phyloP scores from a whole-genome alignment of 176 grass and related monocot genomes.

The Oryza brachyantha region DNA sequence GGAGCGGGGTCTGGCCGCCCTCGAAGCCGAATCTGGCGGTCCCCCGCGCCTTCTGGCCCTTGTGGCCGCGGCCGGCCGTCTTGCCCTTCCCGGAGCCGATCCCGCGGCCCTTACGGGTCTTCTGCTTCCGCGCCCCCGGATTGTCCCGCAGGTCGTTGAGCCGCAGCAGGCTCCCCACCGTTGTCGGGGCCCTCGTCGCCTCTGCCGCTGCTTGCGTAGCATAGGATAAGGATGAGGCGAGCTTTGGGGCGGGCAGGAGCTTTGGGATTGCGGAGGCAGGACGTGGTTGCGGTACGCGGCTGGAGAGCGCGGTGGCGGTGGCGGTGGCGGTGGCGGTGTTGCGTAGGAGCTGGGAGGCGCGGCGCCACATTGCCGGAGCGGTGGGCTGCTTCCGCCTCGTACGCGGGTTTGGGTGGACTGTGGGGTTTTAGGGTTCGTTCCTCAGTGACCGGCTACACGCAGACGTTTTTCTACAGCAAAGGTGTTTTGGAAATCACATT shows the following conservation, averaged over 20 bases:
- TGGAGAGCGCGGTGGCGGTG: neutral
- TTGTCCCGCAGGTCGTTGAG: slow-evolving; percentile 87
- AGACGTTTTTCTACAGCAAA: too few relatives aligned
- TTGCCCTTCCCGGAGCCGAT: slow-evolving; percentile 97
- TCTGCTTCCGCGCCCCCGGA: slow-evolving; percentile 67
- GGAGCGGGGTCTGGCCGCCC: slow-evolving; percentile 83
- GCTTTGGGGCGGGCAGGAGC: neutral
- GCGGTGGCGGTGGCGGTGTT: slow-evolving; percentile 20
- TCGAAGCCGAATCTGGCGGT: slow-evolving; percentile 87
- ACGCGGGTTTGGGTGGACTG: neutral
- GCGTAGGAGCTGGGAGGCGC: slow-evolving; percentile 39
- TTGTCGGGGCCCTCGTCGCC: neutral
- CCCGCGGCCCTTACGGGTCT: slow-evolving; percentile 88
- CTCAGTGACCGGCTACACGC: too few relatives aligned
- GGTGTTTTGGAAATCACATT: too few relatives aligned
- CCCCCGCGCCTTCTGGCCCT: slow-evolving; percentile 89
- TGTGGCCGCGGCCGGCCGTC: slow-evolving; percentile 87
- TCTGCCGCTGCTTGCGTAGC: slow-evolving; percentile 17
- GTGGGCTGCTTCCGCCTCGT: neutral
- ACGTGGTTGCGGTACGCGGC: neutral
- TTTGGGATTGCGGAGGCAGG: neutral
- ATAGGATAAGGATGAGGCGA: slow-evolving; percentile 5
- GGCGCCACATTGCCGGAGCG: slow-evolving; percentile 60
- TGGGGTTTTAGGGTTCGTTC: slow-evolving; percentile 19
- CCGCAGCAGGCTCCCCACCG: slow-evolving; percentile 54